Percentiles rank a stretch among this genome's conserved stretches.
phyloP scores from a whole-genome alignment of 2,329 filamentous ascomycete species.

The Coniochaeta sp. region DNA sequence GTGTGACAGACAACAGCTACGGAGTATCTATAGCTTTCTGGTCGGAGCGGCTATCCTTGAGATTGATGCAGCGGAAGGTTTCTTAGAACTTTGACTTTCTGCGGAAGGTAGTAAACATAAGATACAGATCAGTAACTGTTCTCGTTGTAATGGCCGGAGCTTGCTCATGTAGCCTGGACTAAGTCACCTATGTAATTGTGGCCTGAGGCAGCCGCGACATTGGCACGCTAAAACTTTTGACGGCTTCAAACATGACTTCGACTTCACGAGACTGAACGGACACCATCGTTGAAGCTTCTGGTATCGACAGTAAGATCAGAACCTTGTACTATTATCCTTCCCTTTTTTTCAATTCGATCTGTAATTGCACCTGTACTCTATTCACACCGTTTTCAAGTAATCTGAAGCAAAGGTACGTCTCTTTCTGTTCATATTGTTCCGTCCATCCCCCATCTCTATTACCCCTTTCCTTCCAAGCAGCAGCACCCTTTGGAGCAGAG shows the following conservation, averaged over 20 bases:
- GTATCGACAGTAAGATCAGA: not conserved
- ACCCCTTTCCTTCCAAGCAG: not conserved
- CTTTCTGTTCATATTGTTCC: not conserved
- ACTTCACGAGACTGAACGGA: not conserved
- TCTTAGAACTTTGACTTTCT: no score
- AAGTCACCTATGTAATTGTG: no score
- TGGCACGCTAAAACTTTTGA: not conserved
- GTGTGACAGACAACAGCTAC: no score
- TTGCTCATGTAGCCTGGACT: no score
- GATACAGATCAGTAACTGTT: no score
- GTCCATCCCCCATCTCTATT: not conserved
- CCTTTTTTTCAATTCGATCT: slow-evolving; percentile 8
- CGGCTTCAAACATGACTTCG: not conserved
- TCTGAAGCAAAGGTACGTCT: not conserved
- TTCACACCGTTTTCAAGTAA: not conserved
- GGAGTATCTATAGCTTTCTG: no score
- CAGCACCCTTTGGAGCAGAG: not conserved
- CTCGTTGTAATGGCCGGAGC: no score
- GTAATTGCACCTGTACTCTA: slow-evolving; percentile 11
- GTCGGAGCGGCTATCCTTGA: no score
- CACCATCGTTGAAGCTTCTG: not conserved
- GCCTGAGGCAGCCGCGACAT: slow-evolving; percentile 1
- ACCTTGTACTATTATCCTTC: not conserved
- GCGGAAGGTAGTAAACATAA: no score
- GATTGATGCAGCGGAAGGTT: no score